Base-by-base conservation (phyloP, 306 rosid genomes). In the Vicia faba region DNA sequence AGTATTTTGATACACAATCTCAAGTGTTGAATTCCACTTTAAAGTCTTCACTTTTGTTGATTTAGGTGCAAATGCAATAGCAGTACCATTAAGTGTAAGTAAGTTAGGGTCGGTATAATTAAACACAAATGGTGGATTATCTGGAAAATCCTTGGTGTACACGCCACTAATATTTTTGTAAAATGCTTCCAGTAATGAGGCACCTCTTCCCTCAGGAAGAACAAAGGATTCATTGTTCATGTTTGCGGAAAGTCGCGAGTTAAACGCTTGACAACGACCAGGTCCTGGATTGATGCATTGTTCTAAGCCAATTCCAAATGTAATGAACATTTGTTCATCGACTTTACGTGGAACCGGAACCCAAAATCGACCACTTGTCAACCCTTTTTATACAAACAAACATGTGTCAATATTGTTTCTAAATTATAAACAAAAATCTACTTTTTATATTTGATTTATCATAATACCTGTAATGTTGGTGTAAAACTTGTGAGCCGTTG, bases 211-310 rank as follows among this genome's bases (percentile, higher is more conserved):
- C 16, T 10, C 60, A 1, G 91, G 95, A n/a, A 77, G 19, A 54
- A 39, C 71, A 23, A 86, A 91, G 0, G 97, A 91, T 33, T 84
- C 86, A 15, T 91, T 88, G 73, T 86, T 91, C 92, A 91, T 87
- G 82, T 82, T 81, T 0, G 95, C 86, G 0, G 92, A 82, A 2
- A 72, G 5, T 16, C 28, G 25, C 0, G 44, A 35, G 4, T 38
- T 38, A 2, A 18, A 4, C 7, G 3, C 26, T 4, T 0, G 2
- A 1, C 65, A 60, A 16, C 46, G 29, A 4, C 28, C 65, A 4
- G 46, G 65, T 60, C 46, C 65, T 15, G n/a, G 46, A 20, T 53
- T 26, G 5, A 4, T 15, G 8, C 96, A 90, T 3, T 0, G 0
- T 3, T 68, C 75, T 0, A 68, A 12, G 8, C 36, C 59, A 1